These are phyloP conservation scores for Apiospora arundinis DNA, from an alignment of 2,329 filamentous ascomycete genomes.

Conservation along the genomic window DNA sequence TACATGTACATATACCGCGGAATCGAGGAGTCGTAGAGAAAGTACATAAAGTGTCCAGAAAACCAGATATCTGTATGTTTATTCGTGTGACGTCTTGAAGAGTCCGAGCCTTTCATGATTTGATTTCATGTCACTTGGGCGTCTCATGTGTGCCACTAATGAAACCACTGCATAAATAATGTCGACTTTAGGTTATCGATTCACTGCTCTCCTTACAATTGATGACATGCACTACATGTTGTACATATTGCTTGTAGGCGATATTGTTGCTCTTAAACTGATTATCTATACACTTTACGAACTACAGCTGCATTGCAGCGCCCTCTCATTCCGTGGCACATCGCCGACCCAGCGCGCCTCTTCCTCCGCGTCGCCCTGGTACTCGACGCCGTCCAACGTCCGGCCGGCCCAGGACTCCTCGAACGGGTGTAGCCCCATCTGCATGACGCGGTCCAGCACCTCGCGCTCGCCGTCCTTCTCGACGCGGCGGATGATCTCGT, in stretches of 20 bases:
- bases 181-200: background rate
- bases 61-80: background rate
- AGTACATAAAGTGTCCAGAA: slow-evolving; percentile 25
- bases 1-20: slow-evolving; percentile 37
- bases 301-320: slow-evolving; percentile 95
- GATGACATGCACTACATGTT: background rate
- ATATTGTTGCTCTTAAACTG: background rate
- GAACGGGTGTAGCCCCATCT: slow-evolving; percentile 85
- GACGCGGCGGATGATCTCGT: slow-evolving; percentile 89
- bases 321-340: slow-evolving; percentile 77
- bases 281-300: slow-evolving; percentile 51
- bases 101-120: too few relatives aligned
- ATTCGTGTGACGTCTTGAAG: background rate
- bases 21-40: slow-evolving; percentile 27
- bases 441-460: slow-evolving; percentile 78
- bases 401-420: slow-evolving; percentile 73
- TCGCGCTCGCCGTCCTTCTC: slow-evolving; percentile 84
- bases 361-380: slow-evolving; percentile 69
- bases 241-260: background rate
- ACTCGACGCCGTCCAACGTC: slow-evolving; percentile 53
- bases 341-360: slow-evolving; percentile 86
- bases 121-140: background rate
- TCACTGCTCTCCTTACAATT: background rate
- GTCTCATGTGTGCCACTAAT: background rate
- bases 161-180: background rate